phyloP scores from a whole-genome alignment of 805 yeast genomes.

The Candida xyloterini region DNA sequence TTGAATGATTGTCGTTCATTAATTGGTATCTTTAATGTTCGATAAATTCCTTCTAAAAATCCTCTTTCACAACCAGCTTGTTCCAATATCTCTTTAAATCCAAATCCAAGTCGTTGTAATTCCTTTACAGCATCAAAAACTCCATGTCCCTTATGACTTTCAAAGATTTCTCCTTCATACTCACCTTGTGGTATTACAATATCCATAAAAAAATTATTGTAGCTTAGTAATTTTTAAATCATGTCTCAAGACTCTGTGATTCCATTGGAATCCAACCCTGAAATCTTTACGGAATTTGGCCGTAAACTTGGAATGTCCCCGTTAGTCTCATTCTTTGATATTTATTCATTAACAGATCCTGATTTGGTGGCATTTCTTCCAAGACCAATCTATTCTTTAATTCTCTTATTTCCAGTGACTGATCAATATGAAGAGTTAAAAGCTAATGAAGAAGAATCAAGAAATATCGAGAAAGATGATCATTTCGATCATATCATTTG shows the following conservation, averaged over 20 bases:
- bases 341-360: slow-evolving; percentile 79
- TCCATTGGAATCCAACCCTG: slow-evolving; percentile 91
- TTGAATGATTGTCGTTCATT: not conserved
- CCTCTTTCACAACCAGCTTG: slow-evolving; percentile 19
- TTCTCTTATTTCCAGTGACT: slow-evolving; percentile 82
- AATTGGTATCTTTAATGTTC: slow-evolving; percentile 9
- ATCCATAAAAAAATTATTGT: slow-evolving; percentile 11
- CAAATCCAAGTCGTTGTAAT: slow-evolving; percentile 21
- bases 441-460: slow-evolving; percentile 22
- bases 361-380: slow-evolving; percentile 80
- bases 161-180: slow-evolving; percentile 9
- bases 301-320: slow-evolving; percentile 63
- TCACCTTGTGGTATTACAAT: slow-evolving; percentile 12
- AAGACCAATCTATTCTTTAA: slow-evolving; percentile 70
- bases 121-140: slow-evolving; percentile 26
- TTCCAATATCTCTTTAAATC: slow-evolving; percentile 17
- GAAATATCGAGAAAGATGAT: slow-evolving; percentile 28
- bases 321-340: slow-evolving; percentile 66
- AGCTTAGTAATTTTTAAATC: not conserved
- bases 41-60: slow-evolving; percentile 15
- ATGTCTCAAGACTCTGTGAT: slow-evolving; percentile 45
- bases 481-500: slow-evolving; percentile 48
- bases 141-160: slow-evolving; percentile 12
- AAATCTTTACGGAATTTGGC: slow-evolving; percentile 69
- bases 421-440: slow-evolving; percentile 54